Conservation (phyloP, 345 rosid species). For the Syzygium aqueum region DNA sequence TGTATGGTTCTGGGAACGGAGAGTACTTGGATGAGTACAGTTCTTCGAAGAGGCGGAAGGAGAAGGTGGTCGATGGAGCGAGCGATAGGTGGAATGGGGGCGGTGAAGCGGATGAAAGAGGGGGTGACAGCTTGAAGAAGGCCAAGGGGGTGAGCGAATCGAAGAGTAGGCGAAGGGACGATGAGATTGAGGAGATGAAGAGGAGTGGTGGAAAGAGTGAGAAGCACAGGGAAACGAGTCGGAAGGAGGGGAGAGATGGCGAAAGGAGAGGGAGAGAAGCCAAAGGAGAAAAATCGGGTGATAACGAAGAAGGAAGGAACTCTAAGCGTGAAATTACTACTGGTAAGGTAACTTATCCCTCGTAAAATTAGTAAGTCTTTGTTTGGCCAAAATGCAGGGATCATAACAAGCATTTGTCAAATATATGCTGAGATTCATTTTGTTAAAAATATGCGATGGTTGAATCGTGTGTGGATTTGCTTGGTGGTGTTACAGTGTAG, state of each 20-base stretch:
- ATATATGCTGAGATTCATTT: background rate
- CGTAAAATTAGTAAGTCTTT: background rate
- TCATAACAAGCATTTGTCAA: background rate
- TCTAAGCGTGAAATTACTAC: conserved; percentile 3
- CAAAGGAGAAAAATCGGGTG: conserved; percentile 2
- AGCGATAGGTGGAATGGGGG: conserved; percentile 80
- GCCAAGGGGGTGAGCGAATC: conserved; percentile 44
- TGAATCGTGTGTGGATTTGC: background rate
- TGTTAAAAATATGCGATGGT: background rate
- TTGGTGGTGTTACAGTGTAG: background rate
- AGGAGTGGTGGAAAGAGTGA: conserved; percentile 52
- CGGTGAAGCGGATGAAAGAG: conserved; percentile 31
- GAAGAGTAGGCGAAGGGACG: conserved; percentile 39
- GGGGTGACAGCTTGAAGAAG: conserved; percentile 45
- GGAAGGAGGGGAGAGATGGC: conserved; percentile 19
- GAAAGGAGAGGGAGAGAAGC: conserved; percentile 5
- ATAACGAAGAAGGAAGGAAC: conserved; percentile 1
- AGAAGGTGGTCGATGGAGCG: conserved; percentile 38
- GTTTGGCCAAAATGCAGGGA: background rate
- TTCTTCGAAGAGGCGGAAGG: conserved; percentile 66
- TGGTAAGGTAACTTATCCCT: conserved; percentile 10
- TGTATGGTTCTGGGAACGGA: conserved; percentile 42
- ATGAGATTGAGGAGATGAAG: conserved; percentile 44
- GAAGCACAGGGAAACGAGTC: conserved; percentile 14
- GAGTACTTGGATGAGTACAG: conserved; percentile 51